These are phyloP conservation scores for Salix arbutifolia DNA, from an alignment of 345 rosid genomes.

Conservation along the genomic window DNA sequence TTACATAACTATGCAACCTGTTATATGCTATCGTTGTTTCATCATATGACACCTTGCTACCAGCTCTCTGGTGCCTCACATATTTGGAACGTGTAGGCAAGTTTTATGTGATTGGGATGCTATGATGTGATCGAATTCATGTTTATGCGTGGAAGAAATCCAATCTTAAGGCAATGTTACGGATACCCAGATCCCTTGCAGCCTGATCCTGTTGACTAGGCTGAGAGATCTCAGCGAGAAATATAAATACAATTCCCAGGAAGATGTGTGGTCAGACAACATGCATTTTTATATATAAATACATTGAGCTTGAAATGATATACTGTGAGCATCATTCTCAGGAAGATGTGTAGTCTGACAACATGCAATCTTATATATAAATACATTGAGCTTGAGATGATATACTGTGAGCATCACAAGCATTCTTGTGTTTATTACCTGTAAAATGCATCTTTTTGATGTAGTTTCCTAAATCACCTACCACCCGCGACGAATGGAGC, in stretches of 20 bases:
- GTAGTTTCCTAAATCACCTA: not conserved
- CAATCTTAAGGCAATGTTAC: not conserved
- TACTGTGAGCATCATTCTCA: not conserved
- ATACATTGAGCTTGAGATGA: not conserved
- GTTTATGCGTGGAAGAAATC: not conserved
- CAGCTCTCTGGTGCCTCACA: not conserved
- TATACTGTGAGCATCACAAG: not conserved
- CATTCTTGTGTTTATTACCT: not conserved
- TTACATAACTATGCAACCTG: not conserved
- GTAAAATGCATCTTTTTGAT: not conserved
- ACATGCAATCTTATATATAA: not conserved
- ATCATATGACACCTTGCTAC: not conserved
- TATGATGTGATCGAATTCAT: not conserved
- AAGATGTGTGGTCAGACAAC: not conserved
- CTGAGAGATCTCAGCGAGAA: not conserved
- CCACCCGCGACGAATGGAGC: conserved; percentile 32
- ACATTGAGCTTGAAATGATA: not conserved
- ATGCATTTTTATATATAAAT: not conserved
- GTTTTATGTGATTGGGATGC: not conserved
- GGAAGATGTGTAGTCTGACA: not conserved
- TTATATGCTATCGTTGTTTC: not conserved
- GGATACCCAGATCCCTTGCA: not conserved
- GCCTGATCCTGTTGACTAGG: not conserved
- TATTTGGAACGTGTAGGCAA: not conserved
- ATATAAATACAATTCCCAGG: not conserved